Percentiles rank a stretch among this genome's conserved stretches.
These are phyloP conservation scores for Platanthera guangdongensis DNA, from an alignment of 106 monocot genomes.

Conservation along the genomic window DNA sequence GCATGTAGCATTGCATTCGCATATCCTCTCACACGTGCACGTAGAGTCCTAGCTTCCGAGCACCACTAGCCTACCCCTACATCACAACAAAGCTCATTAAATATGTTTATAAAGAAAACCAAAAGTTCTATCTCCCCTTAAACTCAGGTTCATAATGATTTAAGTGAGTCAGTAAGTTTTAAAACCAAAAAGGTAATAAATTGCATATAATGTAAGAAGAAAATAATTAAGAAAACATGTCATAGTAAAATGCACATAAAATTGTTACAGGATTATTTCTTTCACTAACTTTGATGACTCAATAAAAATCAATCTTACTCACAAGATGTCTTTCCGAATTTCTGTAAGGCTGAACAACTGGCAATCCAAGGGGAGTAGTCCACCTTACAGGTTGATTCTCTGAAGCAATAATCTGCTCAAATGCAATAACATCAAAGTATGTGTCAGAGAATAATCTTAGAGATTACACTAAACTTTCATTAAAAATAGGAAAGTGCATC, in stretches of 20 bases:
- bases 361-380: slow-evolving; percentile 65
- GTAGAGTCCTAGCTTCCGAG: too few relatives aligned
- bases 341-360: slow-evolving; percentile 74
- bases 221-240: background rate
- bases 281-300: background rate
- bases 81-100: background rate
- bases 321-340: slow-evolving; percentile 66
- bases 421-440: background rate
- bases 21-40: too few relatives aligned
- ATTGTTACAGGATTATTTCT: background rate
- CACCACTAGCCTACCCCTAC: too few relatives aligned
- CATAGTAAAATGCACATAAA: background rate
- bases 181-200: background rate
- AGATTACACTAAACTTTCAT: background rate
- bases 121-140: background rate
- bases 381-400: slow-evolving; percentile 63
- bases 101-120: background rate
- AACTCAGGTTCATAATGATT: too few relatives aligned
- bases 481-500: background rate
- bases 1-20: too few relatives aligned
- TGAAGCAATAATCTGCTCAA: slow-evolving; percentile 43
- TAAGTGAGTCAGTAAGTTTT: too few relatives aligned
- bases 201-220: background rate
- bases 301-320: slow-evolving; percentile 20
- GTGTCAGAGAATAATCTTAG: background rate